Base-by-base conservation (phyloP, 129 eudicot genomes). In the Saussurea involucrata region DNA sequence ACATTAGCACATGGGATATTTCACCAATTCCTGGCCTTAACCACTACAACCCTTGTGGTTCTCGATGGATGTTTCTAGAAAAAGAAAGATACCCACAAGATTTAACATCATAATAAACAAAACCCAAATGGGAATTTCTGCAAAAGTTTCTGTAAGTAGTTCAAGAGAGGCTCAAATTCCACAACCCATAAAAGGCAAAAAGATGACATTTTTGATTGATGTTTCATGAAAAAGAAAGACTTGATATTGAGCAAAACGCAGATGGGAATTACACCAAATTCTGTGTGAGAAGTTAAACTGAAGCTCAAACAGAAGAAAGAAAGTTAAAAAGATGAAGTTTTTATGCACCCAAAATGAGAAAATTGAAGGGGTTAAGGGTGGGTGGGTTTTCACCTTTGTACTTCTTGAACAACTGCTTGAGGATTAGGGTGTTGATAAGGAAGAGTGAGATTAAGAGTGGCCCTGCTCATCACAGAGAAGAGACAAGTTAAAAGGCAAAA, bases 401-500 rank as follows among this genome's bases (percentile, higher is more conserved):
- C 83, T 85, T 85, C 78, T 42, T 81, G 78, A 66, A 81, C 88
- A 31, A 85, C 85, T 29, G 28, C 75, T 25, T 81, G 85, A 34
- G 85, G 88, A 83, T 81, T 80, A 58, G 81, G 85, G 37, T 80
- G 76, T 69, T 80, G 78, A 71, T 28, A 76, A 49, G 82, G 83
- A 72, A 85, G 77, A 21, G 84, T 75, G 65, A 77, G 78, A 77
- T 81, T 76, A 73, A 79, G 65, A 36, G 75, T 49, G 80, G 88
- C 71, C 17, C 60, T 57, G 37, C 68, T 36, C 22, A 66, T 79
- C 76, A 75, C 55, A 33, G 77, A 76, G 63, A 85, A 81, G 71
- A 84, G 74, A 72, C 69, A 81, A 40, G 76, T 33, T 24, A 82
- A 76, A 70, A 86, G 82, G 86, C 79, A 87, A 63, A 88, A 75